These are phyloP conservation scores for Xylaria sp. DNA, from an alignment of 2,329 filamentous ascomycete species.

Conservation along the genomic window DNA sequence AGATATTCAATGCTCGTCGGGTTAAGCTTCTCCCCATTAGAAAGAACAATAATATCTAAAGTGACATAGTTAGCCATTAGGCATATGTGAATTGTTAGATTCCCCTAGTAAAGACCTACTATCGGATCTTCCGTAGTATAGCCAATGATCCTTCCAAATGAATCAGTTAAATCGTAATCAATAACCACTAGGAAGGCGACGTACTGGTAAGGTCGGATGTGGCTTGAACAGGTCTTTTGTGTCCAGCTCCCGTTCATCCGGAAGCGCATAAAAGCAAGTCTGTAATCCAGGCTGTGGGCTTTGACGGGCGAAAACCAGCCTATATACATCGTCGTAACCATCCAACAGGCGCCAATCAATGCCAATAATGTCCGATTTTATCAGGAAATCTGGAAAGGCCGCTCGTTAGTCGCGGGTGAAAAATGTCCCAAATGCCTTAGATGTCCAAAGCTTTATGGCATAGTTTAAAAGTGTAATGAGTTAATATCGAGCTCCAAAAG, in stretches of 20 bases:
- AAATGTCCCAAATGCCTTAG: too few relatives aligned
- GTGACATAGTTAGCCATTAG: too few relatives aligned
- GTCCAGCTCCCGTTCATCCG: conserved; percentile 28
- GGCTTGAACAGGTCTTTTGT: conserved; percentile 43
- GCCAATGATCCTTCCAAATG: conserved; percentile 29
- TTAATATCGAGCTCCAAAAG: too few relatives aligned
- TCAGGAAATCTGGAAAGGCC: too few relatives aligned
- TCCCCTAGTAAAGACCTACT: conserved; percentile 15
- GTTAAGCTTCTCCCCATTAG: conserved; percentile 56
- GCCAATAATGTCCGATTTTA: not conserved
- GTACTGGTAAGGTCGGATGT: conserved; percentile 28
- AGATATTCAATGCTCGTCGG: conserved; percentile 51
- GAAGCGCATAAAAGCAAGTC: not conserved
- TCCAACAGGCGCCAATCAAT: not conserved
- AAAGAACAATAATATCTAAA: conserved; percentile 53
- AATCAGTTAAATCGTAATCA: too few relatives aligned
- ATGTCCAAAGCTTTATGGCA: too few relatives aligned
- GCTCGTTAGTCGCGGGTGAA: too few relatives aligned
- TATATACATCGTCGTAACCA: not conserved
- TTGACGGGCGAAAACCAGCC: not conserved
- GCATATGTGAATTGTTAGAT: too few relatives aligned
- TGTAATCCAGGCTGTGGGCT: not conserved
- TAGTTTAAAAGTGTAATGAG: too few relatives aligned
- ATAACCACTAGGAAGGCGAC: too few relatives aligned
- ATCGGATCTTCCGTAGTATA: conserved; percentile 44